Evolutionary conservation across 768 basidiomycete species (phyloP), one percentile per base, ranked within the genome.

Genomic region (Phanerochaete sordida): DNA sequence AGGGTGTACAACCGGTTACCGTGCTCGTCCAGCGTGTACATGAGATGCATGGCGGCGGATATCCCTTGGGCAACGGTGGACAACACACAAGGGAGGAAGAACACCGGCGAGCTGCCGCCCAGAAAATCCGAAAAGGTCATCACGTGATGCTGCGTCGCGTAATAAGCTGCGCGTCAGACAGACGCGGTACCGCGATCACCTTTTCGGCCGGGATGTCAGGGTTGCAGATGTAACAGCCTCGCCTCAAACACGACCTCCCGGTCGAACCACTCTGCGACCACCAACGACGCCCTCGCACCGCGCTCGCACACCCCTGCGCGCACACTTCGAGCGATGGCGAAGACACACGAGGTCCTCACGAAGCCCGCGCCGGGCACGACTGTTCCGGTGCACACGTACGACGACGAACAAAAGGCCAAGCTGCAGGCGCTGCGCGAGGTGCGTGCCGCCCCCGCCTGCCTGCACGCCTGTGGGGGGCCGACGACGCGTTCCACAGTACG

Each of bases 1-100:
- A 98, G 85, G 56, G 95, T 97, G 73, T 99, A 99, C 2, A 91
- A 65, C 71, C 96, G 87, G 78, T 84, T 87, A 19, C 93, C 93
- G 47, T 74, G 73, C 59, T 82, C 83, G 67, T 93, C 90, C 47
- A 90, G 64, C 16, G 89, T 90, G 77, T 96, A 98, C 96, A 98
- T 98, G 69, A 98, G 80, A 86, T 98, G 95, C 96, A 98, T 98
- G 70, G 63, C 79, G 71, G 71, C 48, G 59, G 47, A 47, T 27
- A 56, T 43, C 16, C 50, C n/a, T 9, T 37, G 53, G 21, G 37
- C 35, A 24, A 23, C 33, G 37, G 23, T 26, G 53, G 35, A 43
- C 30, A 33, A 51, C n/a, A 26, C 28, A 51, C 50, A 33, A 51
- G 50, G n/a, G 15, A 43, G 33, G 35, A 54, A 26, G 9, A 43